Conservation (phyloP, 2,329 filamentous ascomycete genomes). For the Alternaria ethzedia region DNA sequence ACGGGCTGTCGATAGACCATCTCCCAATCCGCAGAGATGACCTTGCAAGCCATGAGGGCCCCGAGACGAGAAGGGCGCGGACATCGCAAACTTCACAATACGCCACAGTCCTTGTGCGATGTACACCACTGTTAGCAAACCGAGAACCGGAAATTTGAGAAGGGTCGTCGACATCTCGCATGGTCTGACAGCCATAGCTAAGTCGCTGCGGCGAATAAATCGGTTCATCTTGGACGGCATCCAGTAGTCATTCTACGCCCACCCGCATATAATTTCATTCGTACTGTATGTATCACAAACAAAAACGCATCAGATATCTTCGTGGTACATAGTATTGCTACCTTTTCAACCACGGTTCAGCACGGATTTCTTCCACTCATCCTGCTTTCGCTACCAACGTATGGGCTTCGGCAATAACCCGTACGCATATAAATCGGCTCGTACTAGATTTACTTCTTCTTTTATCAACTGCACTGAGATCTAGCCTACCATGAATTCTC, state of each 20-base stretch:
- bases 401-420: neutral
- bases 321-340: neutral
- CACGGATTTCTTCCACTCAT: neutral
- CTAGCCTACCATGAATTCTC: neutral
- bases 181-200: neutral
- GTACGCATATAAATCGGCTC: neutral
- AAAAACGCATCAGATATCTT: neutral
- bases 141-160: neutral
- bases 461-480: neutral
- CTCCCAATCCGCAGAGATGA: too few species aligned
- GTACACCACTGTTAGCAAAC: too few species aligned
- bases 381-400: neutral
- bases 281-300: neutral
- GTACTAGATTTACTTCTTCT: neutral
- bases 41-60: too few species aligned
- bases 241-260: neutral
- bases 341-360: neutral
- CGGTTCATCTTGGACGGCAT: neutral
- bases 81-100: too few species aligned
- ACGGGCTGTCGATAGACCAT: too few species aligned
- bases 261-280: neutral
- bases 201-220: neutral
- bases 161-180: neutral
- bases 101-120: too few species aligned
- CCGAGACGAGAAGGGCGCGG: too few species aligned